Evolutionary conservation across 2,329 filamentous ascomycete genomes (phyloP).

Genomic region (Rhynchosporium secalis): DNA sequence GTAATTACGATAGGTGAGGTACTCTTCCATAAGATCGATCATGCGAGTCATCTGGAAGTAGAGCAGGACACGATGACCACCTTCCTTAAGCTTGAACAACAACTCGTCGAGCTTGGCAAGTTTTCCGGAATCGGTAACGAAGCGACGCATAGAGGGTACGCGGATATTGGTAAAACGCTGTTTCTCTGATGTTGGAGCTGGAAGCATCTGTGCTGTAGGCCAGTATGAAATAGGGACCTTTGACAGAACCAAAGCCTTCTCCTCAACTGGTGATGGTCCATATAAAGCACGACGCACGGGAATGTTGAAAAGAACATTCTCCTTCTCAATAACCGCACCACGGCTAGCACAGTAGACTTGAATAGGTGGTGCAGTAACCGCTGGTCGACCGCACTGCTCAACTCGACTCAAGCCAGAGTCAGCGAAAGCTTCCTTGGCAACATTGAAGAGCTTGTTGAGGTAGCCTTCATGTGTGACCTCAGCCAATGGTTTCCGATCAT

Average conservation of each 20-base stretch:
- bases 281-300: slow-evolving; percentile 74
- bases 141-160: slow-evolving; percentile 94
- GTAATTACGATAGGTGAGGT: slow-evolving; percentile 97
- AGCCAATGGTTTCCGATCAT: slow-evolving; percentile 64
- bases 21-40: slow-evolving; percentile 99
- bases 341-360: slow-evolving; percentile 75
- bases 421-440: slow-evolving; percentile 65
- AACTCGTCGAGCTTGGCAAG: slow-evolving; percentile 87
- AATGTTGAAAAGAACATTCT: slow-evolving; percentile 76
- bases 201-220: slow-evolving; percentile 67
- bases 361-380: slow-evolving; percentile 81
- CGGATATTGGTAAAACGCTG: slow-evolving; percentile 85
- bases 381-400: slow-evolving; percentile 78
- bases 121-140: slow-evolving; percentile 97
- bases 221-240: slow-evolving; percentile 67
- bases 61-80: slow-evolving; percentile 86
- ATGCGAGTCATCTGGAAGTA: slow-evolving; percentile 99
- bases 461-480: slow-evolving; percentile 72
- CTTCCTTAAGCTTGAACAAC: slow-evolving; percentile 85
- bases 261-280: slow-evolving; percentile 62
- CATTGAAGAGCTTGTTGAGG: slow-evolving; percentile 75
- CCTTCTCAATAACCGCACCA: slow-evolving; percentile 62
- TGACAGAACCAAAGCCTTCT: slow-evolving; percentile 72
- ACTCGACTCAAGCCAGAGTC: slow-evolving; percentile 73
- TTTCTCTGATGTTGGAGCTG: slow-evolving; percentile 77